Percentiles rank a stretch among this genome's conserved stretches.
These are phyloP conservation scores for Sutorius eximius DNA, from an alignment of 1,284 basidiomycete species.

Conservation along the genomic window DNA sequence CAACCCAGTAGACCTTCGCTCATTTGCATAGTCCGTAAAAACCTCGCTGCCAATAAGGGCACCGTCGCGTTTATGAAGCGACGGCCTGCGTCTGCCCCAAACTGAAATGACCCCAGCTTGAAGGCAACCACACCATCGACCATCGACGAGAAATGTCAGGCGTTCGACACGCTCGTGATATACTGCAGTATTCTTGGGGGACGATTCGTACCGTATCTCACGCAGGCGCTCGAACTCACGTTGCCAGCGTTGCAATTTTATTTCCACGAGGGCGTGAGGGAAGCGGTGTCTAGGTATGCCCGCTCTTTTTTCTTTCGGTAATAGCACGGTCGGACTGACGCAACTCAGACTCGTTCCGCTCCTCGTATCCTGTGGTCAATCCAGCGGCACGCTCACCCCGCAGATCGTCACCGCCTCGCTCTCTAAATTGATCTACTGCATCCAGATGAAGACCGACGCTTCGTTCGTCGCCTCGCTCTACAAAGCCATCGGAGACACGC, in stretches of 20 bases:
- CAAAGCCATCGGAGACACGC: slow-evolving; percentile 69
- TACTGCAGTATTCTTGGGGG: slow-evolving; percentile 72
- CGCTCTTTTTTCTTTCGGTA: not conserved
- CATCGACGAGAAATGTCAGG: slow-evolving; percentile 85
- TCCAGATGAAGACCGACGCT: slow-evolving; percentile 65
- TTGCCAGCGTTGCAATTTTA: slow-evolving; percentile 71
- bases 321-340: not conserved
- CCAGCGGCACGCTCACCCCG: slow-evolving; percentile 60
- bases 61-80: slow-evolving; percentile 57
- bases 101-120: slow-evolving; percentile 75
- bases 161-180: slow-evolving; percentile 82
- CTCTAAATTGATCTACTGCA: slow-evolving; percentile 63
- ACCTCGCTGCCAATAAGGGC: slow-evolving; percentile 45
- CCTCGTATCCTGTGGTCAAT: slow-evolving; percentile 69
- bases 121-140: slow-evolving; percentile 75
- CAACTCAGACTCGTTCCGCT: slow-evolving; percentile 69
- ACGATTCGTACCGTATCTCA: slow-evolving; percentile 72
- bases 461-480: slow-evolving; percentile 77
- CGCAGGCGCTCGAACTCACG: slow-evolving; percentile 68
- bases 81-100: slow-evolving; percentile 48
- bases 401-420: slow-evolving; percentile 72
- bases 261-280: slow-evolving; percentile 81
- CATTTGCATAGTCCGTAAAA: slow-evolving; percentile 43
- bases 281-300: slow-evolving; percentile 47
- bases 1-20: slow-evolving; percentile 62